Percentiles rank a stretch among this genome's conserved stretches.
phyloP scores from a whole-genome alignment of 148 eudicot genomes.

The Rhododendron ferrugineum region DNA sequence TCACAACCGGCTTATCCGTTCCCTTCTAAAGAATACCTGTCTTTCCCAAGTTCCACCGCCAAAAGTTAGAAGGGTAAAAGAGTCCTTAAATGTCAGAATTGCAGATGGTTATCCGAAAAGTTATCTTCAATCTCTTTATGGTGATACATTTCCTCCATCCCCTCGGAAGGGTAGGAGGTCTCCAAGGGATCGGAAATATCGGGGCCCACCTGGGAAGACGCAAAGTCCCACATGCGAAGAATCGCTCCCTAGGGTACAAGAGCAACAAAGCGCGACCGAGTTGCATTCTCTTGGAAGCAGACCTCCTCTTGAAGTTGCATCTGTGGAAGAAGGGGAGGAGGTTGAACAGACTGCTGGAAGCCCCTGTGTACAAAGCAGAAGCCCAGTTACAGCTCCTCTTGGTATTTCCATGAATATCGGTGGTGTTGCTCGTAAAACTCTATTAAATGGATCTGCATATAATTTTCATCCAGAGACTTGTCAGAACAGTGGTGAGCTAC shows the following conservation, averaged over 20 bases:
- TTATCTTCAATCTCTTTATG: constrained; percentile 27
- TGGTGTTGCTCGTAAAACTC: constrained; percentile 19
- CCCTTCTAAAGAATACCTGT: constrained; percentile 37
- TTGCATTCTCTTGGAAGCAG: constrained; percentile 44
- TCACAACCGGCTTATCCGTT: constrained; percentile 37
- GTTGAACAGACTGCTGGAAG: constrained; percentile 39
- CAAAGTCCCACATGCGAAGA: constrained; percentile 28
- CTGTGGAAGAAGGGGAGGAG: constrained; percentile 53
- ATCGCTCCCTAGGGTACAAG: constrained; percentile 22
- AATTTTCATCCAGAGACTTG: constrained; percentile 20
- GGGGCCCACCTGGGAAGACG: constrained; percentile 42
- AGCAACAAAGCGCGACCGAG: constrained; percentile 45
- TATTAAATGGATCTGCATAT: neutral
- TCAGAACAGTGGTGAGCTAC: constrained; percentile 34
- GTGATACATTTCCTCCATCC: constrained; percentile 33
- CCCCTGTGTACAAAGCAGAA: constrained; percentile 31
- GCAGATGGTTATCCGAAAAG: constrained; percentile 18
- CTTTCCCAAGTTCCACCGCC: constrained; percentile 32
- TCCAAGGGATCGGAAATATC: constrained; percentile 28
- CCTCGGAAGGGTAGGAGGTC: constrained; percentile 44
- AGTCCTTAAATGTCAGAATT: constrained; percentile 17
- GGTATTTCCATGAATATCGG: constrained; percentile 33
- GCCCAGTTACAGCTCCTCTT: constrained; percentile 42
- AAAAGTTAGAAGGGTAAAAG: constrained; percentile 21
- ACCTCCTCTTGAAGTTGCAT: constrained; percentile 34